These are phyloP conservation scores for Trichoderma sp. DNA, from an alignment of 2,329 filamentous ascomycete species.

Conservation along the genomic window DNA sequence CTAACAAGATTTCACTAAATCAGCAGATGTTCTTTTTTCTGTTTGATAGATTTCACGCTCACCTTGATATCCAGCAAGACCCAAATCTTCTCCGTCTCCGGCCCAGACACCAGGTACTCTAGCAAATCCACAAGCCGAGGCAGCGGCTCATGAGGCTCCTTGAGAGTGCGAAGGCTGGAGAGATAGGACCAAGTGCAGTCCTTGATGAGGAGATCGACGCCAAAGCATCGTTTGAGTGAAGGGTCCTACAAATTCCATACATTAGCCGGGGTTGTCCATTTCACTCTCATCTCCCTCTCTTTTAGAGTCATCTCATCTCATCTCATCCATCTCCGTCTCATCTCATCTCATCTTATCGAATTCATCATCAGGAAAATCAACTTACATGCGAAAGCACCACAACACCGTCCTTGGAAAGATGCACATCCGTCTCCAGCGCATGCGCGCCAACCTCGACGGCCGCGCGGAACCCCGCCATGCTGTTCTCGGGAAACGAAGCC, in stretches of 20 bases:
- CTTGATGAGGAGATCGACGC: slow-evolving; percentile 65
- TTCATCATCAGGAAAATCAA: neutral
- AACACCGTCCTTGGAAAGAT: slow-evolving; percentile 76
- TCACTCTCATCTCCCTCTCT: neutral
- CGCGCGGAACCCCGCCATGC: slow-evolving; percentile 71
- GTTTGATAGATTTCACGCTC: slow-evolving; percentile 18
- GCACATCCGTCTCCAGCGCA: slow-evolving; percentile 85
- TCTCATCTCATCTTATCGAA: neutral
- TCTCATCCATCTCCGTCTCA: neutral
- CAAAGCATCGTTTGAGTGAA: slow-evolving; percentile 77
- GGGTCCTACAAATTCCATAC: slow-evolving; percentile 56
- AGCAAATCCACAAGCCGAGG: slow-evolving; percentile 72
- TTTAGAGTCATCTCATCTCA: neutral
- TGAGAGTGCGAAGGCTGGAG: slow-evolving; percentile 62
- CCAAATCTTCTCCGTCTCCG: slow-evolving; percentile 64
- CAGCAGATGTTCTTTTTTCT: neutral
- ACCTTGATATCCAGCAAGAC: slow-evolving; percentile 86
- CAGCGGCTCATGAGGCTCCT: slow-evolving; percentile 68
- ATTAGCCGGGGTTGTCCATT: neutral
- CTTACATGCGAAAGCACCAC: slow-evolving; percentile 80
- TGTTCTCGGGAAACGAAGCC: slow-evolving; percentile 78
- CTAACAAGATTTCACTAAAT: slow-evolving; percentile 35
- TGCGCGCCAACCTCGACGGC: slow-evolving; percentile 73
- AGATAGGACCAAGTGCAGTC: slow-evolving; percentile 77
- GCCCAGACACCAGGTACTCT: slow-evolving; percentile 61